Base-by-base conservation (phyloP, 148 eudicot genomes). In the Fagopyrum tataricum region DNA sequence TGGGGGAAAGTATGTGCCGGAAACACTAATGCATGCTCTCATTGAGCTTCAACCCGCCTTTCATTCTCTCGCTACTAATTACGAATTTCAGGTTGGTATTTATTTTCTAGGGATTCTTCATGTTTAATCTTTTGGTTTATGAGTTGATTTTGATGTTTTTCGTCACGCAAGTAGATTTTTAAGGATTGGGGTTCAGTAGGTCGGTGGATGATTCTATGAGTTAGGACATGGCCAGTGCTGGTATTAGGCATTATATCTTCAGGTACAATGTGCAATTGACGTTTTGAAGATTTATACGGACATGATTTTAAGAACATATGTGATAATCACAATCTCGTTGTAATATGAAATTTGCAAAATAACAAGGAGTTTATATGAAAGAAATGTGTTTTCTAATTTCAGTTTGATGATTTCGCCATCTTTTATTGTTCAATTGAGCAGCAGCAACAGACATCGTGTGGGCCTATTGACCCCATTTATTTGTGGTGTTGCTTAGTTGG, bases 1-100 rank as follows among this genome's bases (percentile, higher is more conserved):
- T 78, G 98, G 99, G 14, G 99, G 99, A 6, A 91, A 91, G 70
- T 95, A 87, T 75, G 99, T 95, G 0, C 99, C 99, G 7, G 99
- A 91, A 71, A 95, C 99, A 21, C 89, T 95, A 0, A 95, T 95
- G 99, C 77, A 81, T 49, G 99, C 99, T 31, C 92, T 95, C 66
- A 56, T 88, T 13, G 87, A 95, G 78, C 97, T 95, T 53, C 93
- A 95, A 70, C 44, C 87, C 2, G 91, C 98, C 0, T 90, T 95
- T 44, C 84, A 72, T 4, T 41, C 86, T 69, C 84, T 91, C 11
- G 44, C 97, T 4, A 49, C 55, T 12, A 97, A 95, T 44, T 20
- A 70, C 6, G 82, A 83, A 0, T 95, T 91, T 81, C 96, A 91
- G 98, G 98, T 95, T 80, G 21, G 44, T 5, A 26, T 31, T 3